Conservation (phyloP, 2,329 filamentous ascomycete genomes). For the Alternaria postmessia region DNA sequence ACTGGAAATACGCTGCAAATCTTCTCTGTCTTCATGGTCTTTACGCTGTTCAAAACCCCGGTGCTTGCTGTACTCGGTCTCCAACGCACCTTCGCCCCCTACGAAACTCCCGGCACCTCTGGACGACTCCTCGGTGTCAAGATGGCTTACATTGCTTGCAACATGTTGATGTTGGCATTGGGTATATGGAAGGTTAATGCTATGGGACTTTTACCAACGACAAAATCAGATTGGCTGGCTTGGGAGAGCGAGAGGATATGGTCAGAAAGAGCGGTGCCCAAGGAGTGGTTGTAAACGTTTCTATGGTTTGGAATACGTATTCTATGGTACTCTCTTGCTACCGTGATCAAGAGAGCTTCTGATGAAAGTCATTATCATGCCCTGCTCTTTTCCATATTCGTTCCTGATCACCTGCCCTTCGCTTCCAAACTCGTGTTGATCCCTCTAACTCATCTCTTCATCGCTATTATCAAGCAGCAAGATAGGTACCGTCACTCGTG, state of each 20-base stretch:
- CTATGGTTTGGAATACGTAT: background rate
- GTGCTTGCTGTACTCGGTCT: slow-evolving; percentile 83
- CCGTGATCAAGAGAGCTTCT: background rate
- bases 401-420: background rate
- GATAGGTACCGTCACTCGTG: background rate
- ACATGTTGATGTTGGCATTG: slow-evolving; percentile 80
- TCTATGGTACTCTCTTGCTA: background rate
- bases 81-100: slow-evolving; percentile 87
- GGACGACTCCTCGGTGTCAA: slow-evolving; percentile 82
- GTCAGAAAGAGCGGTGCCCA: slow-evolving; percentile 48
- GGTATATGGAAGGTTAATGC: slow-evolving; percentile 96
- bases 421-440: background rate
- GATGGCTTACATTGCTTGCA: slow-evolving; percentile 85
- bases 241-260: slow-evolving; percentile 79
- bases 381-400: background rate
- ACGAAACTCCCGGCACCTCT: slow-evolving; percentile 82
- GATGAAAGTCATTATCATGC: background rate
- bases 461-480: background rate
- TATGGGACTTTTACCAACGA: slow-evolving; percentile 97
- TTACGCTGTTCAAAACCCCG: slow-evolving; percentile 98
- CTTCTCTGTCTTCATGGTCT: slow-evolving; percentile 99
- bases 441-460: background rate
- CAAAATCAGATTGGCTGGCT: slow-evolving; percentile 94
- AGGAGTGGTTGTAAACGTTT: slow-evolving; percentile 42
- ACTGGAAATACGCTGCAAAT: slow-evolving; percentile 97